Conservation (phyloP, 495 filamentous ascomycete species). For the Aspergillus cavernicola region DNA sequence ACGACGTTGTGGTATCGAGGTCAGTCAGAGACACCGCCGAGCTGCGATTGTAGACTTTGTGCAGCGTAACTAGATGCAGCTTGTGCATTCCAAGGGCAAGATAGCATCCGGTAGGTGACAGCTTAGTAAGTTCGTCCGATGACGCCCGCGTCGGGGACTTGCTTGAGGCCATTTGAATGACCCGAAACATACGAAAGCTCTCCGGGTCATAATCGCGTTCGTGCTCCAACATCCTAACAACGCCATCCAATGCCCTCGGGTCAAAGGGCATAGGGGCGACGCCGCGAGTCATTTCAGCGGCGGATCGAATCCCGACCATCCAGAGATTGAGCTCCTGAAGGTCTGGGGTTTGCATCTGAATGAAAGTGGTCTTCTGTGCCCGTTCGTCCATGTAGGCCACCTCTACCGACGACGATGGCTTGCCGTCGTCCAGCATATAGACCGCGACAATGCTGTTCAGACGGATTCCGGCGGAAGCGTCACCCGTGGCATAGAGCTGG, state of each 20-base stretch:
- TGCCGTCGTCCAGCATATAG: conserved; percentile 73
- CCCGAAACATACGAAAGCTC: conserved; percentile 76
- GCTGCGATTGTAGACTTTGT: conserved; percentile 53
- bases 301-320: conserved; percentile 63
- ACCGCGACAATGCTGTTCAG: conserved; percentile 72
- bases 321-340: conserved; percentile 72
- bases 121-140: conserved; percentile 73
- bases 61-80: conserved; percentile 73
- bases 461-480: conserved; percentile 54
- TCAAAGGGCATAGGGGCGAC: conserved; percentile 54
- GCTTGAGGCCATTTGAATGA: conserved; percentile 67
- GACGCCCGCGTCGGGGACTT: conserved; percentile 59
- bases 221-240: conserved; percentile 62
- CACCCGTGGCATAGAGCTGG: conserved; percentile 47
- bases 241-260: conserved; percentile 57
- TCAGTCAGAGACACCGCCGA: conserved; percentile 52
- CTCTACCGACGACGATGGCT: conserved; percentile 76
- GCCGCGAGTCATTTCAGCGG: conserved; percentile 53
- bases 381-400: conserved; percentile 74
- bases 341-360: conserved; percentile 68
- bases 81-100: conserved; percentile 81
- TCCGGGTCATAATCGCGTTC: conserved; percentile 66
- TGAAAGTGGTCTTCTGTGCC: conserved; percentile 52
- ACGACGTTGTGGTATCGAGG: conserved; percentile 48
- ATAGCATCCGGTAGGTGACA: conserved; percentile 72